Evolutionary conservation across 306 rosid genomes (phyloP).

Genomic region (Prosopis cineraria): DNA sequence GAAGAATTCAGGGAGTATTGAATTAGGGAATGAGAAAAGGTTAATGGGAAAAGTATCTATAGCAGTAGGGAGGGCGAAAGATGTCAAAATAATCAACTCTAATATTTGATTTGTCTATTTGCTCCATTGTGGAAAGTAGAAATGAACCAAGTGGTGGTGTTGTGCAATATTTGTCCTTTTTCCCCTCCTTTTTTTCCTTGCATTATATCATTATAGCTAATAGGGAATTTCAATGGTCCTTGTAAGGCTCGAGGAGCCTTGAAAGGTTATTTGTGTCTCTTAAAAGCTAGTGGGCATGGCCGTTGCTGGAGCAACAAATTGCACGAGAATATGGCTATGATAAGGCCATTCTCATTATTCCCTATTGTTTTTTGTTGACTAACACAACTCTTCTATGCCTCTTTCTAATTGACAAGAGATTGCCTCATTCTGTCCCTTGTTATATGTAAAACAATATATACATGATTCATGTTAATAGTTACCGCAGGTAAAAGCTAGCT

Average conservation of each 20-base stretch:
- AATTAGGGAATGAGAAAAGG: conserved; percentile 11
- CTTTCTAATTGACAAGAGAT: conserved; percentile 29
- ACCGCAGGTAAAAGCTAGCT: no score
- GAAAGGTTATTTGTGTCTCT: conserved; percentile 20
- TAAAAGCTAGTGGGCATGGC: conserved; percentile 25
- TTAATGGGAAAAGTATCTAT: conserved; percentile 29
- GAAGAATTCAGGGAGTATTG: conserved; percentile 23
- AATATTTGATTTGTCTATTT: not conserved
- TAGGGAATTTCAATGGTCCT: conserved; percentile 39
- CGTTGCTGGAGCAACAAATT: conserved; percentile 46
- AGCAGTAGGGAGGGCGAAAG: conserved; percentile 8
- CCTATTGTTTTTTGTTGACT: conserved; percentile 42
- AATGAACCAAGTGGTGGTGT: not conserved
- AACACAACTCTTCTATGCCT: conserved; percentile 34
- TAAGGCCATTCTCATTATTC: conserved; percentile 41
- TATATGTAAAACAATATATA: no score
- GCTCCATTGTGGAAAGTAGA: not conserved
- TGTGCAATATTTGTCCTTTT: not conserved
- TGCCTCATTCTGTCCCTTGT: no score
- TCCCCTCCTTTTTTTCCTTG: not conserved
- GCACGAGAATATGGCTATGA: conserved; percentile 43
- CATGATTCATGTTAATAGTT: no score
- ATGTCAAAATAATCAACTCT: conserved; percentile 30
- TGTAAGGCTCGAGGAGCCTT: conserved; percentile 24
- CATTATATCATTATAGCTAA: not conserved